These are phyloP conservation scores for Microstegium vimineum DNA, from an alignment of 176 grass and related monocot genomes.

Conservation along the genomic window DNA sequence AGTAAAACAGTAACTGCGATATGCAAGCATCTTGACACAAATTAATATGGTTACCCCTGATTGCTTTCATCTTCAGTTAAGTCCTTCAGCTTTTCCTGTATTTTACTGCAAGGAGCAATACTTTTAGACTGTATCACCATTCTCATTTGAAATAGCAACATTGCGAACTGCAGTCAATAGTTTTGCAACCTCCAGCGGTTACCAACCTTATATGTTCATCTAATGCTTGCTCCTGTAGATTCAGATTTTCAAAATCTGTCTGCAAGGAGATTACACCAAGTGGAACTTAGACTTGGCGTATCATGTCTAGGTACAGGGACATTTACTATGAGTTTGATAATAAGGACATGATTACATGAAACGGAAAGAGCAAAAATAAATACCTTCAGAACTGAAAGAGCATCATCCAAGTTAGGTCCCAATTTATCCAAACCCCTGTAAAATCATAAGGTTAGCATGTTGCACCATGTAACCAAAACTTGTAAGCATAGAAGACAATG, in stretches of 20 bases:
- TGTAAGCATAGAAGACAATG: background rate
- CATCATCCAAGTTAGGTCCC: conserved; percentile 1
- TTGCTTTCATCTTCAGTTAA: conserved; percentile 85
- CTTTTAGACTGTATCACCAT: conserved; percentile 24
- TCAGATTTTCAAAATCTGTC: conserved; percentile 69
- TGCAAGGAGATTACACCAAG: conserved; percentile 38
- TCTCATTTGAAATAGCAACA: conserved; percentile 22
- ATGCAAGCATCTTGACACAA: conserved; percentile 11
- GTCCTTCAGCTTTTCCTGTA: conserved; percentile 56
- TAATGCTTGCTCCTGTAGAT: conserved; percentile 58
- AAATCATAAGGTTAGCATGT: conserved; percentile 21
- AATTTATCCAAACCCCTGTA: too few relatives aligned
- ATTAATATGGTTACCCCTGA: conserved; percentile 46
- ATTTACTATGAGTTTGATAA: background rate
- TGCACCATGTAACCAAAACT: conserved; percentile 31
- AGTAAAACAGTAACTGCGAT: background rate
- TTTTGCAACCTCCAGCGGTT: conserved; percentile 28
- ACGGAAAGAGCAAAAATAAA: background rate
- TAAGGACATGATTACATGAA: conserved; percentile 17
- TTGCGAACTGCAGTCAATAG: conserved; percentile 13
- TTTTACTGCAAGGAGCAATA: conserved; percentile 56
- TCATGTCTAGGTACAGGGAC: conserved; percentile 2
- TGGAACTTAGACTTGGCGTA: conserved; percentile 7
- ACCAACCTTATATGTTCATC: conserved; percentile 71
- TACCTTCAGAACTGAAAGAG: conserved; percentile 68